These are phyloP conservation scores for Crucihimalaya himalaica DNA, from an alignment of 345 rosid species.

Conservation along the genomic window DNA sequence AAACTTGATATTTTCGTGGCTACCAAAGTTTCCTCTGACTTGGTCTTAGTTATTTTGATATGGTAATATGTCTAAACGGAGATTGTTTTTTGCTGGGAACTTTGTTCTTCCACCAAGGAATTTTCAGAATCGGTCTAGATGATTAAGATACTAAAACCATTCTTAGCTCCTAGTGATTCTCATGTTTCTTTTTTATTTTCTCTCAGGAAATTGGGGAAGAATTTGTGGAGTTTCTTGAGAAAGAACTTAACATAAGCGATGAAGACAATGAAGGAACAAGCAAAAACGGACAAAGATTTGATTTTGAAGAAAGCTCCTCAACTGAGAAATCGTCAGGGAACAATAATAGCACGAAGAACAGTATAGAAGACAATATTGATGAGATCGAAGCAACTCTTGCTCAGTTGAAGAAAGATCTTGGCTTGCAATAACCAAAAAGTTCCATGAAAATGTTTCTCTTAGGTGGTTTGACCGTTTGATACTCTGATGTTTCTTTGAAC, in stretches of 20 bases:
- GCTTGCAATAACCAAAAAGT: conserved; percentile 50
- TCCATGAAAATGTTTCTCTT: background rate
- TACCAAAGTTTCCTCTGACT: conserved; percentile 11
- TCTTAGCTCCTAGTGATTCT: background rate
- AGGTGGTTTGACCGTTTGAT: background rate
- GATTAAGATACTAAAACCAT: background rate
- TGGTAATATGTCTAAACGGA: background rate
- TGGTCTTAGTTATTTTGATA: conserved; percentile 9
- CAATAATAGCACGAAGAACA: conserved; percentile 44
- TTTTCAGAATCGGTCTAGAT: background rate
- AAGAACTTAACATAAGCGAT: conserved; percentile 77
- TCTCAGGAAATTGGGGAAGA: conserved; percentile 89
- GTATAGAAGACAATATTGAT: conserved; percentile 72
- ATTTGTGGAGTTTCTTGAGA: conserved; percentile 87
- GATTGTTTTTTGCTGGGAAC: background rate
- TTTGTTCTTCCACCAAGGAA: background rate
- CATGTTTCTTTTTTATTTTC: background rate
- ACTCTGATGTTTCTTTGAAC: background rate
- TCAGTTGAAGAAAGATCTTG: conserved; percentile 79
- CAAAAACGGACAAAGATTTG: conserved; percentile 25
- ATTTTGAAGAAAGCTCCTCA: conserved; percentile 35
- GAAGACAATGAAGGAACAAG: conserved; percentile 39
- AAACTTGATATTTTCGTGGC: background rate
- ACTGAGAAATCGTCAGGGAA: conserved; percentile 39
- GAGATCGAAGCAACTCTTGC: conserved; percentile 94